Evolutionary conservation across 495 filamentous ascomycete species (phyloP), one percentile per base, ranked within the genome.

Genomic region (Sabuloglossum arenarium): DNA sequence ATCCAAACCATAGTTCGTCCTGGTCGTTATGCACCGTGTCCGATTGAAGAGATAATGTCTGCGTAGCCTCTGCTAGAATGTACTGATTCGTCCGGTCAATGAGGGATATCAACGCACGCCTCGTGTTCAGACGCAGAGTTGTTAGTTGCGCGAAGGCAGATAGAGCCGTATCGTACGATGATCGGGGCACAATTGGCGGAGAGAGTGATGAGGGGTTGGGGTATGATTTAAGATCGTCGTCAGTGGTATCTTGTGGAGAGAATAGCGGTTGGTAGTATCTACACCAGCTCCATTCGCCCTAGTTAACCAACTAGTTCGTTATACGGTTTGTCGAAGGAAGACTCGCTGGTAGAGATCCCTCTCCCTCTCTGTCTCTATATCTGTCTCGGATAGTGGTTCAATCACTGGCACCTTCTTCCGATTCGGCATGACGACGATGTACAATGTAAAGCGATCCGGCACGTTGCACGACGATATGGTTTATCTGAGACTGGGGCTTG

Each of bases 111-210:
- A 81, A 70, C 23, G 67, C 69, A 9, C 79, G 77, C 42, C 71
- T 71, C 34, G 69, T 70, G 31, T 72, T 67, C 49, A 82, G 63
- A 10, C 75, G 71, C 31, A 75, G 68, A 24, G 75, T 68, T 0
- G 75, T 78, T 21, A 85, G 66, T 61, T 84, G 80, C 23, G 80
- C 74, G 60, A 85, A 73, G 0, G 77, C 78, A 0, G 76, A 79
- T 23, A 87, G 67, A n/a, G 75, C 76, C 2, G 75, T 69, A 63
- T 85, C 84, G 6, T 66, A 62, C 16, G 74, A 74, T 8, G 47
- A 51, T n/a, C n/a, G 47, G 24, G 47, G 24, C 47, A 51, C 47
- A 39, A 39, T 12, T 39, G 34, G 34, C 8, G 14, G 34, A 12
- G 34, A 16, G 34, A 39, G 34, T 16, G 34, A 12, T 39, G 34